phyloP scores from a whole-genome alignment of 2,329 filamentous ascomycete species.

The Colletotrichum cuscutae region DNA sequence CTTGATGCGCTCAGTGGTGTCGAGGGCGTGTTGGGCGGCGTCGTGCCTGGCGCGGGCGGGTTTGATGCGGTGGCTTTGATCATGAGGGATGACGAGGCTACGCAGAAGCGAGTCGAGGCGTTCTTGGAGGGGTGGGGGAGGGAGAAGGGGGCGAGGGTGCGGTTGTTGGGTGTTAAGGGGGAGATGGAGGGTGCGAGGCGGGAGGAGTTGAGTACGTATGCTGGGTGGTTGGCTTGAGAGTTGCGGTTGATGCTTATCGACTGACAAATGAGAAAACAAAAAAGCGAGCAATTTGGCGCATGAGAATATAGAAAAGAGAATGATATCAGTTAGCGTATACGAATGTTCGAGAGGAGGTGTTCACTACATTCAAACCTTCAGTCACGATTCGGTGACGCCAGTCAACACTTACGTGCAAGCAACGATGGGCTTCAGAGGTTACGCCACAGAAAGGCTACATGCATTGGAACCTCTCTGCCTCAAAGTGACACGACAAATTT shows the following conservation, averaged over 20 bases:
- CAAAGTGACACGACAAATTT: too few relatives aligned
- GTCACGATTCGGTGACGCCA: too few relatives aligned
- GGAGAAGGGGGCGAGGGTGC: conserved; percentile 70
- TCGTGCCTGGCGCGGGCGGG: conserved; percentile 93
- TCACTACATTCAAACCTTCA: neutral
- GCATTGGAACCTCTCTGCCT: too few relatives aligned
- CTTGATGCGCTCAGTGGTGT: conserved; percentile 79
- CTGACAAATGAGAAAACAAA: neutral
- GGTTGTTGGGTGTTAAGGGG: conserved; percentile 75
- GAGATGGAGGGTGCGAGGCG: conserved; percentile 74
- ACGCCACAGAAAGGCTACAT: too few relatives aligned
- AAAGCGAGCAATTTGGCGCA: neutral
- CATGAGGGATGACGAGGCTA: conserved; percentile 76
- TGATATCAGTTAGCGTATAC: neutral
- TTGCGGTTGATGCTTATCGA: neutral
- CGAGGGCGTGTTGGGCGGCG: conserved; percentile 86
- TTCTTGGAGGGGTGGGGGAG: conserved; percentile 75
- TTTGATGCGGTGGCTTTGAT: conserved; percentile 90
- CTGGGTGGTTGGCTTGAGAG: conserved; percentile 51
- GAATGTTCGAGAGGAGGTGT: neutral
- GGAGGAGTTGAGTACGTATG: conserved; percentile 57
- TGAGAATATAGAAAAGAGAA: neutral
- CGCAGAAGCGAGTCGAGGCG: conserved; percentile 66
- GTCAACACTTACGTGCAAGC: too few relatives aligned
- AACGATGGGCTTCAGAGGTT: too few relatives aligned